A percentile compares a stretch with the other conserved stretches of the same genome.
These are phyloP conservation scores for Syzygium malaccense DNA, from an alignment of 441 rosid genomes.

Conservation along the genomic window DNA sequence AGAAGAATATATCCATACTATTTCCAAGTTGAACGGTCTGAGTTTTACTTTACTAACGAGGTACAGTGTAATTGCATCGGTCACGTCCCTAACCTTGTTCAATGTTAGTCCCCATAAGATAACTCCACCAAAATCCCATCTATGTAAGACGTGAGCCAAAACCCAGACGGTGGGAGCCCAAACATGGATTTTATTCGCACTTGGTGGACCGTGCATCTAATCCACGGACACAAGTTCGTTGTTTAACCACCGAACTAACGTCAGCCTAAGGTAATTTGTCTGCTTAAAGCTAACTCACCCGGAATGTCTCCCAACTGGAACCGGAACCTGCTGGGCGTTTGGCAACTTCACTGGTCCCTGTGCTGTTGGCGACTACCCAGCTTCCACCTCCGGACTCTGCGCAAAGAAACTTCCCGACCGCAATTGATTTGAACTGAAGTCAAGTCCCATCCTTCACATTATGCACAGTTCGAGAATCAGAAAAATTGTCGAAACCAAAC, in stretches of 20 bases:
- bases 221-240: neutral
- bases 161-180: neutral
- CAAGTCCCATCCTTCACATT: constrained; percentile 32
- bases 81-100: neutral
- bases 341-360: neutral
- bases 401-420: constrained; percentile 33
- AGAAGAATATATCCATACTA: neutral
- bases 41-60: neutral
- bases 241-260: neutral
- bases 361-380: constrained; percentile 28
- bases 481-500: neutral
- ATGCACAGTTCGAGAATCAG: neutral
- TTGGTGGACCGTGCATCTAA: neutral
- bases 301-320: constrained; percentile 40
- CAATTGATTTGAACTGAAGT: constrained; percentile 40
- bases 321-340: neutral
- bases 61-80: neutral
- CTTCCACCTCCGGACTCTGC: constrained; percentile 39
- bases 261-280: neutral
- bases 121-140: neutral
- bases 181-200: neutral
- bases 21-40: neutral
- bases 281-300: constrained; percentile 8
- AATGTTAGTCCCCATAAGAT: neutral
- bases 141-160: neutral